Evolutionary conservation across 495 filamentous ascomycete genomes (phyloP), one percentile per base, ranked within the genome.

Genomic region (Pyronema domesticum): DNA sequence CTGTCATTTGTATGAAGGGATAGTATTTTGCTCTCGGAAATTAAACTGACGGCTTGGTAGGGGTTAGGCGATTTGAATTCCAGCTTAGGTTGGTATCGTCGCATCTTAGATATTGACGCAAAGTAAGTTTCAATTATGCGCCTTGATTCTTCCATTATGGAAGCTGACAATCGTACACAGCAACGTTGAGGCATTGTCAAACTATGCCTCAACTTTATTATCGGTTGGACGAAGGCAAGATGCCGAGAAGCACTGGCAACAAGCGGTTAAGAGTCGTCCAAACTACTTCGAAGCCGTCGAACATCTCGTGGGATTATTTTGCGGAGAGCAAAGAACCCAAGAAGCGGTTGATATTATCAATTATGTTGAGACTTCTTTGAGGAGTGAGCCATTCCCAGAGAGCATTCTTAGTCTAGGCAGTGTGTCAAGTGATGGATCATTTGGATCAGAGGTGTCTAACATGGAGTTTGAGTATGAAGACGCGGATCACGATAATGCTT

Each of bases 211-310:
- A 17, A 88, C 89, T 3, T 69, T 94, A 9, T 78, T 95, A 55
- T 86, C 87, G 15, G 70, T 95, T 13, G 80, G 88, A 60, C 78
- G 81, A 48, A 80, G 80, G 33, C 79, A 85, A 45, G 89, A 99
- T 56, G 91, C 91, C 13, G 80, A 93, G 65, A 73, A 80, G 51
- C 75, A 93, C 65, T 99, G 91, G 93, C 68, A 82, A 48, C 79
- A 77, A 51, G 86, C 86, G 13, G 80, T 99, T 35, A 85, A 79
- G 59, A 71, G 84, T 43, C 80, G 86, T 3, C 91, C 91, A 1
- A 86, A 80, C 66, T 94, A 91, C 69, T 85, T 99, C 57, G 91
- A 99, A 71, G 93, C 91, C 11, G 88, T 93, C 13, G 91, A 99
- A 66, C 91, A 96, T 73, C 75, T 99, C 3, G 82, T 96, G 33